Base-by-base conservation (phyloP, 2,329 filamentous ascomycete genomes). In the Coccinonectria pachysandricola region DNA sequence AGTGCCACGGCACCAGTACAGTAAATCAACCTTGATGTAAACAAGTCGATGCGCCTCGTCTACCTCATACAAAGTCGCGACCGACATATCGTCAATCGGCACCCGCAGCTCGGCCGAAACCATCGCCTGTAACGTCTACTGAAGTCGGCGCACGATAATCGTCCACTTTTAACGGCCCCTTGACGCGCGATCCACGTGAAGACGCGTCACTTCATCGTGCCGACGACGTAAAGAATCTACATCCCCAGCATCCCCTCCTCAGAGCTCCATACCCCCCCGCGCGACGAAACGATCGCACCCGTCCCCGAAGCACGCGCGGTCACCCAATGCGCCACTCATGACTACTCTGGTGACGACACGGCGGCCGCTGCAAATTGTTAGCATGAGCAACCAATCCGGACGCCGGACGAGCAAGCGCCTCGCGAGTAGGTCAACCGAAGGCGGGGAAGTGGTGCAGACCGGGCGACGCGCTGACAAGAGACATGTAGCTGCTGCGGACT, bases 261-360 rank as follows among this genome's bases (percentile, higher is more conserved):
- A 28, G 24, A 21, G 26, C 23, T 30, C 29, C 33, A 18, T 15
- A 29, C 21, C 28, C 27, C 24, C 26, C 28, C 23, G 25, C 31
- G 22, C 28, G 24, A 31, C 33, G 36, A n/a, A n/a, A 43, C 34
- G 22, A 37, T 32, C 26, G 10, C 7, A 19, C 25, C 22, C 28
- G 30, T 33, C 26, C 19, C 30, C 28, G 26, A 21, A 38, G 34
- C 35, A 34, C 34, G 51, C 48, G 45, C 35, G 32, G 37, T 37
- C 35, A n/a, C 35, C 35, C 39, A 46, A 40, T 39, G 39, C 51
- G 60, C 61, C 65, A 68, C 75, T 71, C 71, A 79, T 79, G 74
- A 78, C 74, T 72, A 77, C 74, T 55, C 62, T 78, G 57, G 63
- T 78, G 56, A 67, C 65, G 56, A 68, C 67, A 51, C 71, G 71